These are phyloP conservation scores for Rusavskia elegans DNA, from an alignment of 495 filamentous ascomycete species.

Conservation along the genomic window DNA sequence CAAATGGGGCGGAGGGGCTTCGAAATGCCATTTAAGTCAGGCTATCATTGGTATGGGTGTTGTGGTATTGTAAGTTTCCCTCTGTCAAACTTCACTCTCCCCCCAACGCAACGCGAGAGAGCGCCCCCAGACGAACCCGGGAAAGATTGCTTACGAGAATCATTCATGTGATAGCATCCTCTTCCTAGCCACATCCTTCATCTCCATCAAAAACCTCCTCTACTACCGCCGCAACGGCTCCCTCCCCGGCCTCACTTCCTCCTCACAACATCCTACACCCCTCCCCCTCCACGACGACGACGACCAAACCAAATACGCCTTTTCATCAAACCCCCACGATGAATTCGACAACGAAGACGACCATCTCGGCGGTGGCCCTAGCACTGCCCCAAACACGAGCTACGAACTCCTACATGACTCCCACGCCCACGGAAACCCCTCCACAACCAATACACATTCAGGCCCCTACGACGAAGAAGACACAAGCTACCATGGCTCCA, in stretches of 20 bases:
- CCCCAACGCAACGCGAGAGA: too few relatives aligned
- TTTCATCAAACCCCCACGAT: conserved; percentile 32
- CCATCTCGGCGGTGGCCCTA: background rate
- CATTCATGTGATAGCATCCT: conserved; percentile 42
- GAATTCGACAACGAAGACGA: conserved; percentile 34
- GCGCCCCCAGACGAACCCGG: background rate
- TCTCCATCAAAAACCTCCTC: conserved; percentile 63
- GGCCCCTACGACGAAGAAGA: conserved; percentile 24
- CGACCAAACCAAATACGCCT: conserved; percentile 33
- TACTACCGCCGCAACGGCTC: conserved; percentile 65
- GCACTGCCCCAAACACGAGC: background rate
- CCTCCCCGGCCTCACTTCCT: conserved; percentile 47
- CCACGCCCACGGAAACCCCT: conserved; percentile 10
- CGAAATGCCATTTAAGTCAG: conserved; percentile 57
- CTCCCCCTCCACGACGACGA: conserved; percentile 32
- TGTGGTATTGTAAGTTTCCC: conserved; percentile 54
- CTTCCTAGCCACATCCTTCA: conserved; percentile 52
- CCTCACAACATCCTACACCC: conserved; percentile 30
- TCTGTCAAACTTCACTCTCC: too few relatives aligned
- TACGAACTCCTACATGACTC: background rate
- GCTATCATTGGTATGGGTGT: conserved; percentile 65
- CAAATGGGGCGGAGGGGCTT: conserved; percentile 31
- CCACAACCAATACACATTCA: conserved; percentile 13
- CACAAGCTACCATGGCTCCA: conserved; percentile 28
- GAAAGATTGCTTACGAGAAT: too few relatives aligned